A percentile compares a stretch with the other conserved stretches of the same genome.
Evolutionary conservation across 352 stramenopile genomes (phyloP).

Genomic region (Globisporangium solare): DNA sequence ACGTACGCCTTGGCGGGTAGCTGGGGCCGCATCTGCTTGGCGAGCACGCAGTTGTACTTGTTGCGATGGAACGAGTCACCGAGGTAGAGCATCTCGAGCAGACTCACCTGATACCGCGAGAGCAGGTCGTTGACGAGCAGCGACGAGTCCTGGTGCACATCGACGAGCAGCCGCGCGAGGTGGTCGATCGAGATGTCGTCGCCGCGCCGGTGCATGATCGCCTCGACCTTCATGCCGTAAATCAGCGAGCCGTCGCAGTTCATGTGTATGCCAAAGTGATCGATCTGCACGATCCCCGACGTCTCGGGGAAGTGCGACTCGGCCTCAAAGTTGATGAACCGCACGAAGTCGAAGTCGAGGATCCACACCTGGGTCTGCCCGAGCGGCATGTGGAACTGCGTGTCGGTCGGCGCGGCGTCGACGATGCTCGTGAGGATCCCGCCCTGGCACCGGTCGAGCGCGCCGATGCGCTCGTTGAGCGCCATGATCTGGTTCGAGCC

Average conservation of each 20-base stretch:
- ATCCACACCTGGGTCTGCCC: constrained; percentile 95
- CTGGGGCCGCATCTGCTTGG: constrained; percentile 95
- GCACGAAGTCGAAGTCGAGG: constrained; percentile 96
- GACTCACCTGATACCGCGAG: constrained; percentile 93
- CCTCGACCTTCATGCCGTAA: constrained; percentile 90
- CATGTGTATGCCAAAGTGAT: constrained; percentile 93
- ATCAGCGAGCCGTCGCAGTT: constrained; percentile 77
- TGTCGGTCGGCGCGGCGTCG: constrained; percentile 79
- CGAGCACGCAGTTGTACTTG: constrained; percentile 98
- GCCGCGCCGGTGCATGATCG: constrained; percentile 94
- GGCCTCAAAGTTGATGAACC: constrained; percentile 98
- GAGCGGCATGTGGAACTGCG: constrained; percentile 82
- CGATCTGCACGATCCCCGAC: constrained; percentile 92
- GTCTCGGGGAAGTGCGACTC: constrained; percentile 96
- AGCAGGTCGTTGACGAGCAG: constrained; percentile 95
- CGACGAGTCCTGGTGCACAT: constrained; percentile 95
- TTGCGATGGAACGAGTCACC: constrained; percentile 93
- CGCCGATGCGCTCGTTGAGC: constrained; percentile 96
- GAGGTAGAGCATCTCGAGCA: constrained; percentile 95
- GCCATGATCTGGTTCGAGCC: constrained; percentile 97
- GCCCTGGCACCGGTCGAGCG: constrained; percentile 94
- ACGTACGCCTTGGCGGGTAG: constrained; percentile 95
- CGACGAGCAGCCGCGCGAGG: constrained; percentile 93
- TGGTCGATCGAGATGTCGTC: constrained; percentile 97
- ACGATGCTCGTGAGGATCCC: constrained; percentile 94